phyloP scores from a whole-genome alignment of 352 stramenopile species.

The Phytophthora cryptogea region DNA sequence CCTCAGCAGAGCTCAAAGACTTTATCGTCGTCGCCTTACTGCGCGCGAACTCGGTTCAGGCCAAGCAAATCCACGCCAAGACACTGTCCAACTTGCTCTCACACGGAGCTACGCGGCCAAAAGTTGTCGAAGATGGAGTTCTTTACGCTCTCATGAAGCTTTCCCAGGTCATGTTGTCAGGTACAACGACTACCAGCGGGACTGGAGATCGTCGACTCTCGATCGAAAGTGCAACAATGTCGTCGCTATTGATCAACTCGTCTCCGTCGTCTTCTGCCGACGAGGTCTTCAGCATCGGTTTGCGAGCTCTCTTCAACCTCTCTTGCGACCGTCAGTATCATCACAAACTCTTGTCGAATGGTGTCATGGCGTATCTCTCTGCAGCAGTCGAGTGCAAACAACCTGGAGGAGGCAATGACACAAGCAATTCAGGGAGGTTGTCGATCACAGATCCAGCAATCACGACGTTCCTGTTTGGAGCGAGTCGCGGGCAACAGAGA shows the following conservation, averaged over 20 bases:
- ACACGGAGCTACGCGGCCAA: slow-evolving; percentile 49
- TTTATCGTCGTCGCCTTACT: slow-evolving; percentile 82
- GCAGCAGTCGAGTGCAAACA: slow-evolving; percentile 44
- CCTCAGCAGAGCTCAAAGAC: slow-evolving; percentile 73
- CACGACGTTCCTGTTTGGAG: slow-evolving; percentile 24
- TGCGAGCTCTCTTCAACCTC: slow-evolving; percentile 80
- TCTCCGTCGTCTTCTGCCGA: slow-evolving; percentile 35
- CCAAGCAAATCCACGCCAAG: slow-evolving; percentile 84
- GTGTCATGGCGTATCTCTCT: slow-evolving; percentile 71
- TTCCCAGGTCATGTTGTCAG: slow-evolving; percentile 57
- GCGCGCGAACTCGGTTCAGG: slow-evolving; percentile 76
- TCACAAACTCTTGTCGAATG: slow-evolving; percentile 69
- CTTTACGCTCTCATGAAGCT: slow-evolving; percentile 85
- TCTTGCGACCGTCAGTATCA: slow-evolving; percentile 75
- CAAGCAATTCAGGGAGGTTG: neutral
- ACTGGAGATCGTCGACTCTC: slow-evolving; percentile 6
- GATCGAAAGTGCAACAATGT: slow-evolving; percentile 1
- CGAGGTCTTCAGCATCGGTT: slow-evolving; percentile 70
- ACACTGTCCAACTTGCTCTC: slow-evolving; percentile 81
- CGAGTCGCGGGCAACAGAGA: neutral
- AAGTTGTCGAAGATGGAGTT: slow-evolving; percentile 75
- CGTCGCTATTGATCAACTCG: neutral
- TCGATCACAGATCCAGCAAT: slow-evolving; percentile 7
- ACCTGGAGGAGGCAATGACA: neutral
- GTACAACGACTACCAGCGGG: slow-evolving; percentile 3